Base-by-base conservation (phyloP, 176 grass and related monocot genomes). In the Rhynchospora pubera region DNA sequence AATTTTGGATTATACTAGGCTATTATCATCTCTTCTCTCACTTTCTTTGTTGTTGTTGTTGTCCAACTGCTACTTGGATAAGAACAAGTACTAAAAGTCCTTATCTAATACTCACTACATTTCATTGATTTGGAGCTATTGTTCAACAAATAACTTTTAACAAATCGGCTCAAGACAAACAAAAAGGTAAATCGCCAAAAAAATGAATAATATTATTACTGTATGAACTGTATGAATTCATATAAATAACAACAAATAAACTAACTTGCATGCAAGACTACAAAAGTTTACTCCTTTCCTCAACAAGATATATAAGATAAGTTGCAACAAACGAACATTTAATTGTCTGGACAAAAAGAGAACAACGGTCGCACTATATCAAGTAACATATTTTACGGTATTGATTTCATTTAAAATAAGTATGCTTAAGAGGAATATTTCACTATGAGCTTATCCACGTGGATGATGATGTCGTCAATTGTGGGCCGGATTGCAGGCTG, bases 401-500 rank as follows among this genome's bases (percentile, higher is more conserved):
- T 68, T 39, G 26, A 69, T 83, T 80, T 62, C 46, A n/a, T 22
- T 46, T 68, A 44, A 57, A 73, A 80, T 80, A 24, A 60, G 55
- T 80, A 80, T 63, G 45, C 22, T 97, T 79, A 97, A 84, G 79
- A 79, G 2, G 91, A 92, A 87, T 89, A 83, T 53, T 97, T 97
- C 0, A 85, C 77, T 57, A 92, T 83, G 83, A 97, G 91, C 87
- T 97, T 97, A 82, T 97, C 94, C 55, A 94, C 94, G 10, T 97
- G 94, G 53, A 97, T 86, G 88, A 97, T 89, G 81, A 97, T 89
- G 81, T 94, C 94, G 24, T 94, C 88, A 11, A 97, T 92, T 45
- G 86, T 79, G 34, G 94, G 94, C 43, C 94, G 88, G 65, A 97
- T 82, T 24, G 94, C 84, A 26, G 90, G 90, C 19, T 97, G 80